Percentiles rank a stretch among this genome's conserved stretches.
Conservation (phyloP, 441 rosid genomes). For the Euphorbia celastroides region DNA sequence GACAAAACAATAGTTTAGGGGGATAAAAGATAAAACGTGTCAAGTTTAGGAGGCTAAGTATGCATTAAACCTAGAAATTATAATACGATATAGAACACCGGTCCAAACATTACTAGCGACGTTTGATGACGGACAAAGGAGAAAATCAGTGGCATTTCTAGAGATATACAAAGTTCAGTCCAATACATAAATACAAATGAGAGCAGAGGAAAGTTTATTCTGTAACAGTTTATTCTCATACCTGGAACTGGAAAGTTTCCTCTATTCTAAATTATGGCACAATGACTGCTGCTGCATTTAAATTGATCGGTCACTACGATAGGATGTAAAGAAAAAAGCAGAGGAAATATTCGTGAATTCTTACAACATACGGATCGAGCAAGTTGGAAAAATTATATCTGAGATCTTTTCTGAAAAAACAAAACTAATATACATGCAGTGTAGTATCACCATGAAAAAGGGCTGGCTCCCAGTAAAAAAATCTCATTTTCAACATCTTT, state of each 20-base stretch:
- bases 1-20: too few relatives aligned
- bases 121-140: neutral
- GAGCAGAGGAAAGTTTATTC: too few relatives aligned
- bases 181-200: neutral
- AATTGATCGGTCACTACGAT: neutral
- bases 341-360: slow-evolving; percentile 8
- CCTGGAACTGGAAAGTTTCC: neutral
- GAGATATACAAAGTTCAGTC: neutral
- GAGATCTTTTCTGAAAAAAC: slow-evolving; percentile 15
- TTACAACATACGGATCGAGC: neutral
- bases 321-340: slow-evolving; percentile 1
- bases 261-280: neutral
- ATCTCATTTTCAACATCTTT: slow-evolving; percentile 94
- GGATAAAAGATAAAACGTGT: neutral
- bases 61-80: neutral
- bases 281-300: neutral
- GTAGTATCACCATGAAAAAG: slow-evolving; percentile 85
- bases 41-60: neutral
- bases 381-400: neutral
- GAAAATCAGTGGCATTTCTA: too few relatives aligned
- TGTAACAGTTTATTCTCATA: too few relatives aligned
- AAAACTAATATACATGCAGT: slow-evolving; percentile 30
- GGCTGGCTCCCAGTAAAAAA: slow-evolving; percentile 95
- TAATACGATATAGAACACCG: too few relatives aligned
- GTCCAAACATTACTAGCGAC: neutral